Evolutionary conservation across 2,329 filamentous ascomycete genomes (phyloP), one percentile per base, ranked within the genome.

Genomic region (Arthroderma sp.): DNA sequence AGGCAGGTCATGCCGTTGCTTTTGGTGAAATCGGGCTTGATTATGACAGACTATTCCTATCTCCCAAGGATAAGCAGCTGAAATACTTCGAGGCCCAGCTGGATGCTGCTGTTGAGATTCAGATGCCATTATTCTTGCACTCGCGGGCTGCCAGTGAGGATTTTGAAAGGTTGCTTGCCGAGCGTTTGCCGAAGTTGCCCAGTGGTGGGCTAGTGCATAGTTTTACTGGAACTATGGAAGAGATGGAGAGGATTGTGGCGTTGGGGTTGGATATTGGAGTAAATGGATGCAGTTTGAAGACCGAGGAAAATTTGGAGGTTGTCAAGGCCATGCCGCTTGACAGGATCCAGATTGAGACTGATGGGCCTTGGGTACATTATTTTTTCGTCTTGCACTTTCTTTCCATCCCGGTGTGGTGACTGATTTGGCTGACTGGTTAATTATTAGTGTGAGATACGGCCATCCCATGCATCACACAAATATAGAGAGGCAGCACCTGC

Each of bases 241-340:
- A 94, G 65, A 89, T 94, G 82, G 68, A 74, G 45, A 77, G 85
- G 52, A 68, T 96, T 45, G 79, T 93, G 54, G 78, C 78, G 1
- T 62, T 93, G 38, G 89, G 88, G 0, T 75, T 95, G 44, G 82
- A 94, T 63, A 80, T 98, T 49, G 89, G 91, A n/a, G 78, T 95
- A 49, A 98, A 98, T 59, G 91, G 91, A 4, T 98, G 91, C 64
- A 93, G 85, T 56, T 77, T 98, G 70, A 98, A 96, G 72, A 96
- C 86, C 4, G 80, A 75, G 7, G 86, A 94, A 60, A 98, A 96
- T 55, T 77, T 94, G 36, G 80, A 76, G 9, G 88, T 95, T 2
- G 86, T 95, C 7, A 78, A 74, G 50, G 76, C 81, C 48, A 78
- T 96, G 34, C 83, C 80, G 7, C 68, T 98, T 7, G 79, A 88